phyloP scores from a whole-genome alignment of 2,329 filamentous ascomycete species.

The Karstenula rhodostoma region DNA sequence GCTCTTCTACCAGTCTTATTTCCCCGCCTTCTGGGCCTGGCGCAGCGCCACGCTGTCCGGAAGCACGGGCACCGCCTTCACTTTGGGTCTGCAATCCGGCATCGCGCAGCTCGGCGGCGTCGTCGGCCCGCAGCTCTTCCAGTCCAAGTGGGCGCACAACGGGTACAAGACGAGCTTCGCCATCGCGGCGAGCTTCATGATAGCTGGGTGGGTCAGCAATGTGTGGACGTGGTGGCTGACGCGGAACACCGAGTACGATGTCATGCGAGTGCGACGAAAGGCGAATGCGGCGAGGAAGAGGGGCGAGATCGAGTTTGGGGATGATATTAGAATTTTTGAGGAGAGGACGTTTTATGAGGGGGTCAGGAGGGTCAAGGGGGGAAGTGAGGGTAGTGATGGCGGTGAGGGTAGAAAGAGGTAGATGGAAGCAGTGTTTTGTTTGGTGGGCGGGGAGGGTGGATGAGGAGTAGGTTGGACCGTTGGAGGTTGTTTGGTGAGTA shows the following conservation, averaged over 20 bases:
- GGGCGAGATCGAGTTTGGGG: conserved; percentile 21
- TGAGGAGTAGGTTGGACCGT: conserved; percentile 4
- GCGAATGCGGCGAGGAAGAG: conserved; percentile 28
- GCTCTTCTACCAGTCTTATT: conserved; percentile 53
- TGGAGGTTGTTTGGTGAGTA: too few species aligned
- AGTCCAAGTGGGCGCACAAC: conserved; percentile 52
- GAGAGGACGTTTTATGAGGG: conserved; percentile 28
- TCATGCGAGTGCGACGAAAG: conserved; percentile 34
- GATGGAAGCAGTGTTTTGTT: too few species aligned
- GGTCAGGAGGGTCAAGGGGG: conserved; percentile 13
- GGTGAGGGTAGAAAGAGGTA: background rate
- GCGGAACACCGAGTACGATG: conserved; percentile 52
- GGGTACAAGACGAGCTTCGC: conserved; percentile 51
- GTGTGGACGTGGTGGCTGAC: conserved; percentile 55
- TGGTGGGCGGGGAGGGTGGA: too few species aligned
- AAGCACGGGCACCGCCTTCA: conserved; percentile 56
- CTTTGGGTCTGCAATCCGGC: conserved; percentile 54
- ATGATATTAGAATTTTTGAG: conserved; percentile 30
- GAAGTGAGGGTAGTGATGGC: background rate
- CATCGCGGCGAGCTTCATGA: conserved; percentile 49
- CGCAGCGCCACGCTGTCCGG: conserved; percentile 36
- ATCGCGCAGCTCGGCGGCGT: conserved; percentile 58
- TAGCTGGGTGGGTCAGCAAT: conserved; percentile 48
- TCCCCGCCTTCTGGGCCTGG: conserved; percentile 38
- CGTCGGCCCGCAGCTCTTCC: conserved; percentile 56